Evolutionary conservation across 2,329 filamentous ascomycete species (phyloP), one percentile per base, ranked within the genome.

Genomic region (Xylariaceae sp.): DNA sequence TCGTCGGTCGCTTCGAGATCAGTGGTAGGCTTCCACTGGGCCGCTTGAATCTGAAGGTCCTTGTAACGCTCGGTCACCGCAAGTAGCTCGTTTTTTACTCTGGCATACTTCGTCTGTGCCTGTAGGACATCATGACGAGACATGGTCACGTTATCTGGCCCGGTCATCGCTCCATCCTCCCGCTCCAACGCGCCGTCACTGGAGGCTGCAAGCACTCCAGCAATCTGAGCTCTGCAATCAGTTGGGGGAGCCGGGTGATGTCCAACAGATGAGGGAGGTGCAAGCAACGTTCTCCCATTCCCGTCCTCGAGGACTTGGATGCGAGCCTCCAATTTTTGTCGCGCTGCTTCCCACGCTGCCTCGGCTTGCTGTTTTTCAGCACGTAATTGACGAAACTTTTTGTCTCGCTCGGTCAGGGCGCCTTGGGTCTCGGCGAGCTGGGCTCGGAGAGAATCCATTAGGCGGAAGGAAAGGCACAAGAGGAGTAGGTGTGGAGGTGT

Each of bases 401-500:
- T 47, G 43, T 60, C 55, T 39, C 62, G 62, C 10, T 62, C 55
- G 12, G 59, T 57, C 36, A 65, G 61, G 39, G 59, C 60, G 19
- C 56, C 62, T 44, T 65, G 62, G 38, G 60, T 61, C 18, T 64
- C 62, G 42, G 50, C 44, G 16, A 66, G 63, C 53, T 66, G 64
- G 10, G 42, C 39, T 50, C 64, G 59, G 36, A 66, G 54, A 22
- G 61, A 47, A 13, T 66, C 60, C 64, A 66, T 66, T 36, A 5
- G 22, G 22, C 22, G 22, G 22, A 28, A 28, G 22, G 22, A 7
- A 28, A 28, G 22, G 4, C 22, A 28, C 22, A 28, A 28, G n/a
- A 28, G 22, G 22, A 28, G 22, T 28, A 7, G 22, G 22, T 28
- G 22, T 28, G 22, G 22, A 28, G 22, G 22, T 28, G 22, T 28